Conservation (phyloP, 2,329 filamentous ascomycete genomes). For the Pleoardoris graminearum region DNA sequence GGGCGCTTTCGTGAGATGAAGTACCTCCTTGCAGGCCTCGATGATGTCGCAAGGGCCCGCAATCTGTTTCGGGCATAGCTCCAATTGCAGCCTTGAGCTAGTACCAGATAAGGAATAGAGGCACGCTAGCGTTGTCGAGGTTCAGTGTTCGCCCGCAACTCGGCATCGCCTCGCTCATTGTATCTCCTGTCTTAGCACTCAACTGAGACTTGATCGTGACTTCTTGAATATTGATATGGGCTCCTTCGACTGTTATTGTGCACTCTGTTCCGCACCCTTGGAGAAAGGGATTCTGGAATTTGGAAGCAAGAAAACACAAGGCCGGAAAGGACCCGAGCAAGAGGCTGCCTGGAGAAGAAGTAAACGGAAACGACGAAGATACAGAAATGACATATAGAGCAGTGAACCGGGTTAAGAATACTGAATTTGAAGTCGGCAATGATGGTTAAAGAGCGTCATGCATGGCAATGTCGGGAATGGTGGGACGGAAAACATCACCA, state of each 20-base stretch:
- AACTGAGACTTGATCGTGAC: background rate
- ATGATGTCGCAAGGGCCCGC: background rate
- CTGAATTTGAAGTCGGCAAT: background rate
- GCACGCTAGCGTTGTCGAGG: background rate
- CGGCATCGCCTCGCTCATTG: background rate
- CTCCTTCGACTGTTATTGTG: slow-evolving; percentile 25
- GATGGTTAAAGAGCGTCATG: no score
- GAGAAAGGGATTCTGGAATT: slow-evolving; percentile 1
- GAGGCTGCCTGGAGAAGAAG: slow-evolving; percentile 9
- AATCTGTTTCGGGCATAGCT: no score
- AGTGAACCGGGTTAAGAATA: background rate
- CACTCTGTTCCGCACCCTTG: slow-evolving; percentile 19
- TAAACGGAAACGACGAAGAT: background rate
- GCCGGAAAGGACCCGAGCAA: slow-evolving; percentile 9
- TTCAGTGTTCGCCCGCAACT: background rate
- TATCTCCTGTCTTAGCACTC: background rate
- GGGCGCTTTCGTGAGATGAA: slow-evolving; percentile 57
- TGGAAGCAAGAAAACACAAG: slow-evolving; percentile 10
- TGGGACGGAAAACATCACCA: no score
- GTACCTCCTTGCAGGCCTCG: no score
- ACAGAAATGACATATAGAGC: slow-evolving; percentile 2
- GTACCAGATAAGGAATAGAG: background rate
- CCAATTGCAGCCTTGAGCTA: background rate
- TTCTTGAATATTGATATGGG: slow-evolving; percentile 9
- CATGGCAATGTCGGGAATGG: no score